Evolutionary conservation across 2,329 filamentous ascomycete species (phyloP), one percentile per base, ranked within the genome.

Genomic region (Colletotrichum sp.): DNA sequence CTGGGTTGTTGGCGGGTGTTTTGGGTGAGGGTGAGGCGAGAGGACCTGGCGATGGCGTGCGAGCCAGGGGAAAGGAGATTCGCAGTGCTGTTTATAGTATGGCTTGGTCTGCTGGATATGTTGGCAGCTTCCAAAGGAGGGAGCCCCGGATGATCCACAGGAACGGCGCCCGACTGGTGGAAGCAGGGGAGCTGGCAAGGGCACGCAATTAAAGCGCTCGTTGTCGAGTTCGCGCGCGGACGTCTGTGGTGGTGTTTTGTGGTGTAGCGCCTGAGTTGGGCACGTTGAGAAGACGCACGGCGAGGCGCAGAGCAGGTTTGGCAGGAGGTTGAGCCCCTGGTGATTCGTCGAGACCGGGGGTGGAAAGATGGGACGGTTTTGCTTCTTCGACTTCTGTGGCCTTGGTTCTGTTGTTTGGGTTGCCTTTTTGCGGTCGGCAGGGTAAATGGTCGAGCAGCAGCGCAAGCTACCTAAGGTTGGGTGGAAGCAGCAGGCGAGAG

Each of bases 41-140:
- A 75, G 63, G 71, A 26, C 71, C 75, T 76, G 75, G 71, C 71
- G 75, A 77, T 77, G 75, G 72, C 75, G 75, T 77, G 75, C 75
- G 71, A 76, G 74, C 59, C 74, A 74, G 74, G 74, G 71, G 70
- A 76, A 65, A 44, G 36, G 66, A 55, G 70, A 64, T 69, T 76
- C 64, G 73, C 65, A 59, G 55, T 39, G 44, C 64, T 73, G 49
- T 21, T 69, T 44, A 21, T 24, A 72, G 57, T 24, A 49, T 76
- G 65, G 64, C 64, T 59, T 59, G 26, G 21, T 16, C 24, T 39
- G 44, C 65, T 69, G 30, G 49, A 44, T 72, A 39, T 55, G 21
- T 34, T 32, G 32, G 32, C 57, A 73, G 70, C 59, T 76, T 30
- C 70, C 44, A 44, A 65, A 74, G 65, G 73, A 59, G 65, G 44